These are phyloP conservation scores for Acanthamoeba sp. DNA, from an alignment of 208 protist species.

Conservation along the genomic window DNA sequence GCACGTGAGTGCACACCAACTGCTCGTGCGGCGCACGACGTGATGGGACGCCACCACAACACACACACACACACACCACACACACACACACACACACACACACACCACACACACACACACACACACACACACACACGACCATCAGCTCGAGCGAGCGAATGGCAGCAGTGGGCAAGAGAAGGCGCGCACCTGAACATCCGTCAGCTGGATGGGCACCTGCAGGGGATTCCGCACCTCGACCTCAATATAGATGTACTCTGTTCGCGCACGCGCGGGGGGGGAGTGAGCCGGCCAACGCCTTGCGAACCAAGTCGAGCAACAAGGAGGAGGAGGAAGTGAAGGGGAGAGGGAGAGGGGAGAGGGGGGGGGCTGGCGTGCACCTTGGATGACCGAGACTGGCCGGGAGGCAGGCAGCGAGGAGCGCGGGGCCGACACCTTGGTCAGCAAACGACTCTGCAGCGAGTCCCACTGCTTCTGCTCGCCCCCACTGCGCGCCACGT, in stretches of 20 bases:
- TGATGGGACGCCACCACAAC: too few relatives aligned
- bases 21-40: too few relatives aligned
- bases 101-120: too few relatives aligned
- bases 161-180: neutral
- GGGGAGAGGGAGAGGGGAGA: too few relatives aligned
- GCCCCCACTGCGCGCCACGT: neutral
- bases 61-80: too few relatives aligned
- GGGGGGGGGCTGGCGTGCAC: too few relatives aligned
- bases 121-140: neutral
- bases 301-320: too few relatives aligned
- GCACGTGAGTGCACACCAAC: slow-evolving; percentile 26
- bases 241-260: slow-evolving; percentile 59
- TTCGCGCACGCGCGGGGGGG: neutral
- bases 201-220: slow-evolving; percentile 57
- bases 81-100: too few relatives aligned
- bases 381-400: slow-evolving; percentile 8
- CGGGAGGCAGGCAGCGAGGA: neutral
- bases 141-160: too few relatives aligned
- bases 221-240: slow-evolving; percentile 49
- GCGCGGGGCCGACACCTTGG: neutral
- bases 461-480: neutral
- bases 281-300: too few relatives aligned
- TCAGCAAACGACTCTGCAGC: slow-evolving; percentile 6
- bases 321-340: too few relatives aligned
- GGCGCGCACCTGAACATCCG: neutral